Conservation (phyloP, 805 yeast species). For the Yarrowia sp. region DNA sequence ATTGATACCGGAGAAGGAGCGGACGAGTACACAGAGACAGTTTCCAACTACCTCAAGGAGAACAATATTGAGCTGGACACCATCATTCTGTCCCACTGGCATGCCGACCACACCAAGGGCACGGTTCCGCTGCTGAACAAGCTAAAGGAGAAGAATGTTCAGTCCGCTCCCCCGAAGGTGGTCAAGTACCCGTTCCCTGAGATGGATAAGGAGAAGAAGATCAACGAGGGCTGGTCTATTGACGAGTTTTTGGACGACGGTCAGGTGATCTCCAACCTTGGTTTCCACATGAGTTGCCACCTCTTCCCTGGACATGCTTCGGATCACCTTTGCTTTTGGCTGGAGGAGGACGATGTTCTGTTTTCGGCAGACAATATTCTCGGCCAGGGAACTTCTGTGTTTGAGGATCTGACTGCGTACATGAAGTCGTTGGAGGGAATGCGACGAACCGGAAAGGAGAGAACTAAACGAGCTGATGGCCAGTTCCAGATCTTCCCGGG, state of each 20-base stretch:
- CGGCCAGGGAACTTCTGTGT: slow-evolving; percentile 42
- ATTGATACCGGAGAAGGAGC: slow-evolving; percentile 42
- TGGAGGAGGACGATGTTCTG: slow-evolving; percentile 39
- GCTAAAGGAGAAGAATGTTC: slow-evolving; percentile 19
- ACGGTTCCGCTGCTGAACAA: slow-evolving; percentile 13
- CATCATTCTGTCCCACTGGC: slow-evolving; percentile 42
- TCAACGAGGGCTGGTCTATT: slow-evolving; percentile 21
- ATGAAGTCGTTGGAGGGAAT: slow-evolving; percentile 36
- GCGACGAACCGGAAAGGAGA: slow-evolving; percentile 30
- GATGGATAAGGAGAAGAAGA: slow-evolving; percentile 13
- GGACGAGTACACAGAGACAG: slow-evolving; percentile 34
- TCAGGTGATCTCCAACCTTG: slow-evolving; percentile 34
- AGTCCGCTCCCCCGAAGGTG: slow-evolving; percentile 3
- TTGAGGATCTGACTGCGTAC: slow-evolving; percentile 37
- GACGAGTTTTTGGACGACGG: slow-evolving; percentile 34
- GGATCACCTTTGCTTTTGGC: slow-evolving; percentile 41
- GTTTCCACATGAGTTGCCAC: slow-evolving; percentile 36
- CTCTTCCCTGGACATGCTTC: slow-evolving; percentile 43
- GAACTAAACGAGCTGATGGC: neutral
- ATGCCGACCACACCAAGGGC: slow-evolving; percentile 38
- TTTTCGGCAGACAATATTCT: slow-evolving; percentile 43
- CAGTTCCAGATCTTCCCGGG: slow-evolving; percentile 39
- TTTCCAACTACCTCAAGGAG: slow-evolving; percentile 33
- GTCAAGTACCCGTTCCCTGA: slow-evolving; percentile 26
- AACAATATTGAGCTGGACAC: slow-evolving; percentile 34